Evolutionary conservation across 768 basidiomycete genomes (phyloP), one percentile per base, ranked within the genome.

Genomic region (Lactifluus pinguis): DNA sequence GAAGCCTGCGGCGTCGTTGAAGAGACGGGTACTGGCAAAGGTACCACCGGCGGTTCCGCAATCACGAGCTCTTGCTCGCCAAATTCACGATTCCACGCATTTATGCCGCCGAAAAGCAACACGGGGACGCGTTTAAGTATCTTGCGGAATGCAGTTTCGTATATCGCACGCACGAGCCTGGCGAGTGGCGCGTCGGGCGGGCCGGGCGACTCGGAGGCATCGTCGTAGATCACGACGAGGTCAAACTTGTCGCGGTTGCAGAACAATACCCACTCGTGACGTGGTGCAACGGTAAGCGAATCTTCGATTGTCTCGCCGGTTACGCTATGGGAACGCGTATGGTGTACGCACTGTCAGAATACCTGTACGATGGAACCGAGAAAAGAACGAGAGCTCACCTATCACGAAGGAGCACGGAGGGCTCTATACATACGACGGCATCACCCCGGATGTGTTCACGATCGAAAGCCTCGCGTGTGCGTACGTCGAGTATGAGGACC

Each of bases 181-280:
- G 81, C 76, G n/a, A 89, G 70, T 0, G 85, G 81, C 0, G 83
- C 76, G 10, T 76, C 76, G 19, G 75, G 71, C 3, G 72, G 70
- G 2, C 78, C 80, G 54, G 83, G 78, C 17, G 76, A 71, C 56
- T 80, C 77, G 49, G 89, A 84, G 34, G 76, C 71, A 53, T 79
- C 68, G 71, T 98, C 95, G 71, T 94, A 94, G 4, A 98, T 75
- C 15, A 86, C 89, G 29, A 99, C 84, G 21, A 95, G 72, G 66
- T 97, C 94, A 70, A 90, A 95, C 66, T 88, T 86, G 68, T 93
- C 83, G 44, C 95, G 88, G 62, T 92, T 88, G 45, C 75, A 71
- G 71, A 98, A 98, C n/a, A 89, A 76, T 2, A 78, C 77, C 49
- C 76, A 77, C 72, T 98, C 95, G 42, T 79, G 70, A 41, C 79